Evolutionary conservation across 192 early-diverging fungal species (phyloP).

Genomic region (Rhizophlyctis rosea): DNA sequence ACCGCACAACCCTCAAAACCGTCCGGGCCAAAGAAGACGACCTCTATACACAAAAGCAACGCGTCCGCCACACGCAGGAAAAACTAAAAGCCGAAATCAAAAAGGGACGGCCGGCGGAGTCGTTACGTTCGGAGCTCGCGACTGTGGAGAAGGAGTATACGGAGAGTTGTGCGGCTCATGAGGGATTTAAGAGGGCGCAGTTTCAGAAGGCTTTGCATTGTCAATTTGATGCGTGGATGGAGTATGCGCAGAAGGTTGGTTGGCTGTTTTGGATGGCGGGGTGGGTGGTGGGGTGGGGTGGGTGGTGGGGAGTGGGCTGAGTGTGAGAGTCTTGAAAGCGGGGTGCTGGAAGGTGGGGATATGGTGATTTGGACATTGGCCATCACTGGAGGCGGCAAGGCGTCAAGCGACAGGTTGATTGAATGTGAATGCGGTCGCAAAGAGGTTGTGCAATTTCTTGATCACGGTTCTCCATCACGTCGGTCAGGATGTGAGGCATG

Average conservation of each 20-base stretch:
- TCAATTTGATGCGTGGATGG: conserved; percentile 37
- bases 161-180: conserved; percentile 23
- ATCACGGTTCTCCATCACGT: no score
- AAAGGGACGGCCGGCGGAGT: conserved; percentile 23
- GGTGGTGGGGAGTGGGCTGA: no score
- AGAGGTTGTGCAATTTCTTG: no score
- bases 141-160: conserved; percentile 29
- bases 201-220: conserved; percentile 25
- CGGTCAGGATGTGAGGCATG: no score
- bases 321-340: no score
- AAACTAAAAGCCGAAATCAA: conserved; percentile 30
- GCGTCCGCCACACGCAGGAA: conserved; percentile 25
- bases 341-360: not conserved
- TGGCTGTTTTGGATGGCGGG: not conserved
- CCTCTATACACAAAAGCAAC: conserved; percentile 14
- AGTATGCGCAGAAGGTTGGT: conserved; percentile 28
- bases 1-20: conserved; percentile 29
- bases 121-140: conserved; percentile 27
- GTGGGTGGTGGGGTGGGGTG: no score
- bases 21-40: conserved; percentile 20
- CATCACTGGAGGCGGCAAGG: no score
- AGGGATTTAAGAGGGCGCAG: conserved; percentile 30
- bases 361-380: not conserved
- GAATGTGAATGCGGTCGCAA: no score
- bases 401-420: no score